Percentiles rank a stretch among this genome's conserved stretches.
These are phyloP conservation scores for Meripilus lineatus DNA, from an alignment of 1,284 basidiomycete genomes.

Conservation along the genomic window DNA sequence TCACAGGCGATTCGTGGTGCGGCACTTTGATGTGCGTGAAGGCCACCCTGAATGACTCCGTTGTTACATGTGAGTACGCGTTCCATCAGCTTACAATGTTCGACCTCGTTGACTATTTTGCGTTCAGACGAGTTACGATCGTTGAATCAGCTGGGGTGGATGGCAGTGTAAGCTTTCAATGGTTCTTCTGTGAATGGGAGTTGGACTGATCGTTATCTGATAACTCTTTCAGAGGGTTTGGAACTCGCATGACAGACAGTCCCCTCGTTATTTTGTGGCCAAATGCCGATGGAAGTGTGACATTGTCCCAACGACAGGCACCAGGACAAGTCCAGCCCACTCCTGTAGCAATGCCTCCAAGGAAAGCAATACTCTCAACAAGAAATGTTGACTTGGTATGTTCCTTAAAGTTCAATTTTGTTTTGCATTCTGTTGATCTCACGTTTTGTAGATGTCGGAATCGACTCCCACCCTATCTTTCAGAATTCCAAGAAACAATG, in stretches of 20 bases:
- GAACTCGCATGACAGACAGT: conserved; percentile 37
- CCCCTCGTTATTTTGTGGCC: conserved; percentile 43
- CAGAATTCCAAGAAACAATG: conserved; percentile 20
- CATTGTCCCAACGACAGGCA: conserved; percentile 40
- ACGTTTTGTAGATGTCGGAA: conserved; percentile 11
- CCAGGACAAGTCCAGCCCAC: conserved; percentile 22
- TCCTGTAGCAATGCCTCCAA: conserved; percentile 16
- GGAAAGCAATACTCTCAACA: conserved; percentile 14
- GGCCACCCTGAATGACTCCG: conserved; percentile 36
- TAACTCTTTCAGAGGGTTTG: conserved; percentile 43
- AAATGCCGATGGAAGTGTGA: conserved; percentile 35
- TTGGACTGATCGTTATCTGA: neutral
- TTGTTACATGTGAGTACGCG: conserved; percentile 38
- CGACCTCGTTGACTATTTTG: neutral
- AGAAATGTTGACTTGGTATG: conserved; percentile 15
- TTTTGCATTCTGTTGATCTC: neutral
- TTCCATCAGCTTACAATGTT: neutral
- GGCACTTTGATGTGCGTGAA: conserved; percentile 41
- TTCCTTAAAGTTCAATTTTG: conserved; percentile 5
- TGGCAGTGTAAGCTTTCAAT: conserved; percentile 42
- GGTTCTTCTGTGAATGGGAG: neutral
- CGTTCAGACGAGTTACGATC: conserved; percentile 41
- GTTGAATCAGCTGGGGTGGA: conserved; percentile 45
- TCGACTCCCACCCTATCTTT: conserved; percentile 19
- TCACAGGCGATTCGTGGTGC: conserved; percentile 39